Evolutionary conservation across 768 basidiomycete genomes (phyloP).

Genomic region (Crassisporium funariophilum): DNA sequence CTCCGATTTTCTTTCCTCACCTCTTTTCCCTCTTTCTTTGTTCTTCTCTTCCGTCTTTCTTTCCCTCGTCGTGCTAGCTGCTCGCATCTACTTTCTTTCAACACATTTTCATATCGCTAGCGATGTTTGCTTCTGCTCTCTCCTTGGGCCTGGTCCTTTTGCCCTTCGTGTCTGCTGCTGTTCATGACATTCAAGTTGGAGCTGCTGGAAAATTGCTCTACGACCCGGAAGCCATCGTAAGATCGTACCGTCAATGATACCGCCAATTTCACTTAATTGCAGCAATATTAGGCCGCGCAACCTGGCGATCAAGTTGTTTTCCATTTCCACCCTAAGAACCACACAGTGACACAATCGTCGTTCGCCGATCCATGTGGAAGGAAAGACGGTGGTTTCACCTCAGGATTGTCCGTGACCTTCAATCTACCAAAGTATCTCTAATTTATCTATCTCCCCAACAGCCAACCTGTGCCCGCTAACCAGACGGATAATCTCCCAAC

Average conservation of each 20-base stretch:
- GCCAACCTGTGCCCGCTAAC: constrained; percentile 55
- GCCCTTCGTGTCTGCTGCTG: constrained; percentile 50
- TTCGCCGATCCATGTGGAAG: constrained; percentile 55
- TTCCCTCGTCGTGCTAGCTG: constrained; percentile 16
- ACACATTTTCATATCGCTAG: constrained; percentile 40
- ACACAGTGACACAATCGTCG: constrained; percentile 53
- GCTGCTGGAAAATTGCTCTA: constrained; percentile 43
- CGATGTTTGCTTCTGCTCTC: constrained; percentile 45
- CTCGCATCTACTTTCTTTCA: constrained; percentile 25
- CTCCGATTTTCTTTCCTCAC: constrained; percentile 4
- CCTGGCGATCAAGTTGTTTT: constrained; percentile 63
- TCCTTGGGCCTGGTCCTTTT: constrained; percentile 51
- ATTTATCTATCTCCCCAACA: constrained; percentile 17
- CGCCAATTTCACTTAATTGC: background rate
- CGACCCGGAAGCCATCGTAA: constrained; percentile 55
- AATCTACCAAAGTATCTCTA: constrained; percentile 1
- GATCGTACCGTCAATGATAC: constrained; percentile 15
- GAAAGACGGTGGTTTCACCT: constrained; percentile 54
- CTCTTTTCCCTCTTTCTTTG: constrained; percentile 28
- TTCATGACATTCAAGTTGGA: constrained; percentile 59
- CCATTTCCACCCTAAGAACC: constrained; percentile 61
- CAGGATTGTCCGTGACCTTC: constrained; percentile 52
- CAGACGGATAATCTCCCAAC: constrained; percentile 51
- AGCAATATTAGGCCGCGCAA: constrained; percentile 38
- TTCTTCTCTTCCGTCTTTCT: constrained; percentile 24